Conservation (phyloP, 345 rosid genomes). For the Ailanthus altissimus region DNA sequence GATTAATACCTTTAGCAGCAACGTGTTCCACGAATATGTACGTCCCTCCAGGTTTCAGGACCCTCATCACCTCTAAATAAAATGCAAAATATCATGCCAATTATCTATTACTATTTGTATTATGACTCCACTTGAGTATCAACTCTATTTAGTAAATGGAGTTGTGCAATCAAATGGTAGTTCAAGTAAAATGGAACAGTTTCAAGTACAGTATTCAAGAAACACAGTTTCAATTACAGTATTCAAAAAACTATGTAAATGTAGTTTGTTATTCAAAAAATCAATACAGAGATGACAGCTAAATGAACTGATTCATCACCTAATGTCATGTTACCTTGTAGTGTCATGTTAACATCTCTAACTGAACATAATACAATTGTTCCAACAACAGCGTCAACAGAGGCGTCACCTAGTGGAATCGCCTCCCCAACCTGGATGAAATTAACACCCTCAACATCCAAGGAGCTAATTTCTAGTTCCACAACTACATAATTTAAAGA, state of each 20-base stretch:
- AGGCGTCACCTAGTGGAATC: conserved; percentile 67
- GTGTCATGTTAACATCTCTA: conserved; percentile 51
- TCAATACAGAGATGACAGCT: too few relatives aligned
- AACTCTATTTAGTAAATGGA: too few relatives aligned
- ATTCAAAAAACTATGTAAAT: too few relatives aligned
- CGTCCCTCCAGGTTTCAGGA: conserved; percentile 76
- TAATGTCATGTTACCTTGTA: conserved; percentile 69
- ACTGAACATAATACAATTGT: conserved; percentile 90
- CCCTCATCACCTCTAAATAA: conserved; percentile 68
- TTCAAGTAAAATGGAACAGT: too few relatives aligned
- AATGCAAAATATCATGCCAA: neutral
- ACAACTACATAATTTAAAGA: neutral
- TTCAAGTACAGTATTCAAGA: too few relatives aligned
- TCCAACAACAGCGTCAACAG: conserved; percentile 85
- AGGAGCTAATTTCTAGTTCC: neutral
- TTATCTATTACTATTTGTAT: too few relatives aligned
- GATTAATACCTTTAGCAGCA: conserved; percentile 68
- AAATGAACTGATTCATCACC: too few relatives aligned
- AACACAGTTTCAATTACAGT: too few relatives aligned
- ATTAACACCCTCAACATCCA: conserved; percentile 5
- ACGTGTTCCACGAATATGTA: conserved; percentile 86
- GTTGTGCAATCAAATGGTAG: too few relatives aligned
- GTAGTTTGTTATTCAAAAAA: too few relatives aligned
- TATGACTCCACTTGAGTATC: too few relatives aligned
- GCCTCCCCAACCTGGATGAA: conserved; percentile 71